Conservation (phyloP, 495 filamentous ascomycete genomes). For the Hyaloscypha hepaticicola region DNA sequence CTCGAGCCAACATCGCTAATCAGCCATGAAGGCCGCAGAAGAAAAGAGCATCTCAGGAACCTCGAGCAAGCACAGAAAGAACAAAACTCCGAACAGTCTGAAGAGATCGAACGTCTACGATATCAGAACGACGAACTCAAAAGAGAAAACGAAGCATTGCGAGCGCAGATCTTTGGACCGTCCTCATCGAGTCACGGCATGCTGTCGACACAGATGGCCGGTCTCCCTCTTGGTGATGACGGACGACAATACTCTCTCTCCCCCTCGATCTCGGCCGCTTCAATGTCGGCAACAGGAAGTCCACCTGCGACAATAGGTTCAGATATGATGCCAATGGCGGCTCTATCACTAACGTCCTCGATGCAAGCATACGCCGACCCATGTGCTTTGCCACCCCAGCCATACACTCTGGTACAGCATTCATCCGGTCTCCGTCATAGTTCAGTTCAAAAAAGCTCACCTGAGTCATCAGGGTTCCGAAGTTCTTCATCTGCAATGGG, state of each 20-base stretch:
- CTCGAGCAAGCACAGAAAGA: slow-evolving; percentile 38
- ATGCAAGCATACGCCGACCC: slow-evolving; percentile 31
- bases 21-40: slow-evolving; percentile 32
- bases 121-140: slow-evolving; percentile 35
- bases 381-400: slow-evolving; percentile 29
- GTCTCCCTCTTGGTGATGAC: slow-evolving; percentile 16
- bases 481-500: slow-evolving; percentile 34
- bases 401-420: slow-evolving; percentile 35
- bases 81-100: slow-evolving; percentile 36
- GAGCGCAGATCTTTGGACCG: slow-evolving; percentile 31
- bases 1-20: slow-evolving; percentile 9
- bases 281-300: slow-evolving; percentile 30
- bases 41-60: slow-evolving; percentile 42
- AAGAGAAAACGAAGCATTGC: slow-evolving; percentile 36
- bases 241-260: slow-evolving; percentile 31
- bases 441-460: slow-evolving; percentile 32
- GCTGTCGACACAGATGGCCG: slow-evolving; percentile 18
- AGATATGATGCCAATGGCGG: slow-evolving; percentile 33
- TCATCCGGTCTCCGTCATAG: slow-evolving; percentile 34
- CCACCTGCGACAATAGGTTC: slow-evolving; percentile 29
- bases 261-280: slow-evolving; percentile 30
- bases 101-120: slow-evolving; percentile 38
- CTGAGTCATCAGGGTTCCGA: slow-evolving; percentile 36
- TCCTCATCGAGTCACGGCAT: slow-evolving; percentile 26
- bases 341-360: slow-evolving; percentile 32